Conservation (phyloP, 148 eudicot species). For the Rhododendron mucronatum region DNA sequence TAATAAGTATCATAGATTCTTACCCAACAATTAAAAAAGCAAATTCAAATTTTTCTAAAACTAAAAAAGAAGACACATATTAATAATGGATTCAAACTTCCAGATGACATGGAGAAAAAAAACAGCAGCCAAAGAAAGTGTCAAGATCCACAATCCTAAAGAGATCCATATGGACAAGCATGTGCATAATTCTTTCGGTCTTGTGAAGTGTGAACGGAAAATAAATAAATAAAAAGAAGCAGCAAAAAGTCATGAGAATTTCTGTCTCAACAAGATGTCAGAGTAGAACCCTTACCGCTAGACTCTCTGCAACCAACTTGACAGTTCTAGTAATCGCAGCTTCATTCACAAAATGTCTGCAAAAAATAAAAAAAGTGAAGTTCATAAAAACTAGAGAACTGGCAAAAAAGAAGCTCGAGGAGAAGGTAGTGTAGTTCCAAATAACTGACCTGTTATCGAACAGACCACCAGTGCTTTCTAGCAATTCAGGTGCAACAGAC, state of each 20-base stretch:
- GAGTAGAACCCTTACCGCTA: conserved; percentile 58
- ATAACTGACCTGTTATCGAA: conserved; percentile 68
- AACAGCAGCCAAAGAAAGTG: background rate
- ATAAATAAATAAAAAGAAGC: background rate
- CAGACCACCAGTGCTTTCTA: conserved; percentile 77
- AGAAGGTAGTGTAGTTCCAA: background rate
- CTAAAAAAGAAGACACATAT: background rate
- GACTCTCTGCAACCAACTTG: conserved; percentile 95
- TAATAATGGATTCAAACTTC: background rate
- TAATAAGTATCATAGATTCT: background rate
- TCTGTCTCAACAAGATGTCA: background rate
- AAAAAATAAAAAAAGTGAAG: conserved; percentile 6
- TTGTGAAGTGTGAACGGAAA: background rate
- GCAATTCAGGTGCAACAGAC: conserved; percentile 74
- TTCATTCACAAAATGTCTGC: conserved; percentile 65
- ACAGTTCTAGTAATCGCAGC: conserved; percentile 58
- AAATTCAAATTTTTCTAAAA: background rate
- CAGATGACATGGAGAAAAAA: background rate
- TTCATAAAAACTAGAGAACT: conserved; percentile 9
- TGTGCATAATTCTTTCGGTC: background rate
- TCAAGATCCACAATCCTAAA: background rate
- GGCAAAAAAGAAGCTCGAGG: background rate
- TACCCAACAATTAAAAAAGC: background rate
- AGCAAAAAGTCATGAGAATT: background rate
- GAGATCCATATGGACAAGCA: background rate